Evolutionary conservation across 2,329 filamentous ascomycete species (phyloP).

Genomic region (Kalmusia sp.): DNA sequence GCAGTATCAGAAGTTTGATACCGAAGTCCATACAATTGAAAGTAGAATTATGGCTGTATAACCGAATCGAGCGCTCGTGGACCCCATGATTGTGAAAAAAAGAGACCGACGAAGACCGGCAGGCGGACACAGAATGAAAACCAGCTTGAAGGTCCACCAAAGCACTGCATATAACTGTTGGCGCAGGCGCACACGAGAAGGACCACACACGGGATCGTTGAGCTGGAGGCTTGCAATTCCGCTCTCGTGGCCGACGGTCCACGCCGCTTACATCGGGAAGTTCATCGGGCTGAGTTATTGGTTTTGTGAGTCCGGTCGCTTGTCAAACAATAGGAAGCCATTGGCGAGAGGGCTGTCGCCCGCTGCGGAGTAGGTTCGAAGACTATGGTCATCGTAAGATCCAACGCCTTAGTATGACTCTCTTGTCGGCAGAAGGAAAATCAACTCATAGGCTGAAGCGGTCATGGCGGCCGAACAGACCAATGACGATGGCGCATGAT

Average conservation of each 20-base stretch:
- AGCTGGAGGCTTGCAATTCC: constrained; percentile 3
- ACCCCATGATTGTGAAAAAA: background rate
- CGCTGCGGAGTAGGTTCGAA: constrained; percentile 4
- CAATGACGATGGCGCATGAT: constrained; percentile 8
- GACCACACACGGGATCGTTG: background rate
- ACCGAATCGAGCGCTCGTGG: background rate
- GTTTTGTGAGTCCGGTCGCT: background rate
- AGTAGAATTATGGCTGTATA: constrained; percentile 14
- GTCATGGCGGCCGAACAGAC: background rate
- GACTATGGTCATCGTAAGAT: constrained; percentile 7
- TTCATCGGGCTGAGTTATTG: background rate
- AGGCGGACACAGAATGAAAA: background rate
- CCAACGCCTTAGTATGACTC: background rate
- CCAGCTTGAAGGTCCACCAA: background rate
- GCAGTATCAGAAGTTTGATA: background rate
- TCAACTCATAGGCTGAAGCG: constrained; percentile 5
- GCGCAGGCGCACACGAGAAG: background rate
- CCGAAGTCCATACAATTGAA: constrained; percentile 18
- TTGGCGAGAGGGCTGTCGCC: background rate
- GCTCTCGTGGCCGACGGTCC: background rate
- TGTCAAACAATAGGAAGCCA: constrained; percentile 6
- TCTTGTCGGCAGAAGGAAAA: background rate
- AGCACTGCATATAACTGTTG: background rate
- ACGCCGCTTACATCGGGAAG: background rate
- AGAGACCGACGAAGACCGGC: background rate